Base-by-base conservation (phyloP, 2,329 filamentous ascomycete genomes). In the Exophiala xenobiotica region DNA sequence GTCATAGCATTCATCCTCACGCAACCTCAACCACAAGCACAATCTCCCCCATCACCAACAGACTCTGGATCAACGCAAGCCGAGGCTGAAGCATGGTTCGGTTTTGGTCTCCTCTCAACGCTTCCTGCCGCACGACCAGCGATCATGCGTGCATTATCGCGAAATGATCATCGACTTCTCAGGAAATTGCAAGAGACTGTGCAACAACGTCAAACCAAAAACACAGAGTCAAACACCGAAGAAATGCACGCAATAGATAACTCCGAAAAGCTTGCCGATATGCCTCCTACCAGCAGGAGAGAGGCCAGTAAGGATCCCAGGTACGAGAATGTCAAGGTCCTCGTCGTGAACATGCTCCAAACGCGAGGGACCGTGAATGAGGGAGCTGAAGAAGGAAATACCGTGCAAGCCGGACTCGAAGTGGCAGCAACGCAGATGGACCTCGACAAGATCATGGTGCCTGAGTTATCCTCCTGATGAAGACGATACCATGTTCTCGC, bases 81-180 rank as follows among this genome's bases (percentile, higher is more conserved):
- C 23, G 53, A 56, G 45, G 52, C 38, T 3, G 56, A 58, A 48
- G 53, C 43, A 14, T 58, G 56, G 56, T 58, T 58, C 39, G 56
- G 56, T 11, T 44, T 58, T 3, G 56, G 16, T 6, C 47, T 54
- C 14, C 46, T 58, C 6, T 49, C 53, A 5, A 44, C 44, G 1
- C 41, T 53, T 4, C 31, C 49, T 4, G n/a, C 19, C n/a, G 20
- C 49, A 11, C 45, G 44, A 20, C 8, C 40, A 5, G 48, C 26
- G 20, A 58, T 58, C 22, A 20, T 46, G 4, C 20, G 24, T 5
- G 29, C 49, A 6, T 41, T 58, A 4, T 27, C 38, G 8, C 22
- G 41, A 3, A 31, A 54, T 24, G 23, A 40, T 23, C 29, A 27
- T 14, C 23, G 22, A 11, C 38, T 55, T 12, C 33, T 58, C 33